Evolutionary conservation across 1,284 basidiomycete genomes (phyloP).

Genomic region (Puccinia triticina): DNA sequence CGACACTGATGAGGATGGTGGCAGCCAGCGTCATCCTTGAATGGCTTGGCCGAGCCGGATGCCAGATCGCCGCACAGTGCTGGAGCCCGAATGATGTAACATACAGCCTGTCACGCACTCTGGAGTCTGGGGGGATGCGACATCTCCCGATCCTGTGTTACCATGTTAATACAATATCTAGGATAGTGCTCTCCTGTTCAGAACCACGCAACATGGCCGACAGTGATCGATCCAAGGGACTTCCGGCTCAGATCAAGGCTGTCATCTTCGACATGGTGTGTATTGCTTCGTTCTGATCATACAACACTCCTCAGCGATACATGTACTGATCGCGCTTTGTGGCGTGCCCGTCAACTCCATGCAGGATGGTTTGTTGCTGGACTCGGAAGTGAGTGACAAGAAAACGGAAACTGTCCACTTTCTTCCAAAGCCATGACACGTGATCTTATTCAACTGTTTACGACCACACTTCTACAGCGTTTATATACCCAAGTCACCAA

Average conservation of each 20-base stretch:
- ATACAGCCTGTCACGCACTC: too few species aligned
- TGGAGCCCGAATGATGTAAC: too few species aligned
- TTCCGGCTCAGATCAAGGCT: slow-evolving; percentile 52
- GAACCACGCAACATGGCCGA: not conserved
- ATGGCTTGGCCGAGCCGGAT: too few species aligned
- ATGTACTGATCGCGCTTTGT: not conserved
- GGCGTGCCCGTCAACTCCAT: slow-evolving; percentile 25
- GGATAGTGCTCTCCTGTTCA: too few species aligned
- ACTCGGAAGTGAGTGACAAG: slow-evolving; percentile 56
- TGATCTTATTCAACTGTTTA: slow-evolving; percentile 28
- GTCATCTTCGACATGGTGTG: slow-evolving; percentile 55
- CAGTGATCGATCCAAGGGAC: not conserved
- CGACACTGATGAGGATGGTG: too few species aligned
- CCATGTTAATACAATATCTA: too few species aligned
- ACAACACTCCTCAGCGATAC: not conserved
- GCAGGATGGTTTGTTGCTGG: slow-evolving; percentile 60
- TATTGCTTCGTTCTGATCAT: not conserved
- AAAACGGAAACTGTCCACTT: not conserved
- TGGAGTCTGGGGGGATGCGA: not conserved
- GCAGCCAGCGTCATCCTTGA: too few species aligned
- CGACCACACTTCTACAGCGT: not conserved
- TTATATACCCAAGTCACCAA: slow-evolving; percentile 60
- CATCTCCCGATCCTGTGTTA: not conserved
- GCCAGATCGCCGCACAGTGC: too few species aligned
- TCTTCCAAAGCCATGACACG: not conserved